These are phyloP conservation scores for Apiospora phragmitis DNA, from an alignment of 2,329 filamentous ascomycete species.

Conservation along the genomic window DNA sequence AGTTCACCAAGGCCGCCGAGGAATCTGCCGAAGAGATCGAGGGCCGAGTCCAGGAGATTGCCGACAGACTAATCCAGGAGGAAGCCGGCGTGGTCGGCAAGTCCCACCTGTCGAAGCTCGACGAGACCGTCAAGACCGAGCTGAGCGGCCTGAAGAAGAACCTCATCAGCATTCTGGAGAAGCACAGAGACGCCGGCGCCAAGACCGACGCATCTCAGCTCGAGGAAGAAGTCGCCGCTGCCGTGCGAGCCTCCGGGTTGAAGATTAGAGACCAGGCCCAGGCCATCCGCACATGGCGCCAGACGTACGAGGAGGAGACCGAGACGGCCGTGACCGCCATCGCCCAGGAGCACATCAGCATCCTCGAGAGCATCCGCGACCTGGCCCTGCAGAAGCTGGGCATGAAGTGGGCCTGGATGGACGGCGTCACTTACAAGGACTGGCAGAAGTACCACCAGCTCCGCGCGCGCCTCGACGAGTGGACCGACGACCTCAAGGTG, in stretches of 20 bases:
- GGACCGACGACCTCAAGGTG: conserved; percentile 79
- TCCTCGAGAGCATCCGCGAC: conserved; percentile 79
- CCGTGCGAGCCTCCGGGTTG: conserved; percentile 67
- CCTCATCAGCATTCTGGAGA: conserved; percentile 64
- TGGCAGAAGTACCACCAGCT: conserved; percentile 94
- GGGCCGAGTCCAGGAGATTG: conserved; percentile 61
- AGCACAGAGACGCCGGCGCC: conserved; percentile 52
- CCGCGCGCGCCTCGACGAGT: conserved; percentile 78
- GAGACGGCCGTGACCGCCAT: conserved; percentile 68
- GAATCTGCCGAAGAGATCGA: conserved; percentile 78
- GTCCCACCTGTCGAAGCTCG: conserved; percentile 66
- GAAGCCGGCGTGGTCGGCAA: conserved; percentile 68
- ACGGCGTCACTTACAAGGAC: conserved; percentile 93
- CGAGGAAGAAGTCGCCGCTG: conserved; percentile 44
- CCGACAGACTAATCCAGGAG: conserved; percentile 56
- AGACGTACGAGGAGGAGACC: conserved; percentile 69
- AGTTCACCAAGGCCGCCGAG: conserved; percentile 82
- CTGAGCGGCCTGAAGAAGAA: conserved; percentile 65
- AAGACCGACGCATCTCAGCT: conserved; percentile 29
- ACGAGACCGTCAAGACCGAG: conserved; percentile 65
- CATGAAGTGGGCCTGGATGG: conserved; percentile 94
- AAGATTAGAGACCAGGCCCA: conserved; percentile 77
- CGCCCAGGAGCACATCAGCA: conserved; percentile 77
- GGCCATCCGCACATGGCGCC: conserved; percentile 74
- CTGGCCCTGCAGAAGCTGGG: conserved; percentile 88